Percentiles rank a stretch among this genome's conserved stretches.
These are phyloP conservation scores for Angophora floribunda DNA, from an alignment of 345 rosid species.

Conservation along the genomic window DNA sequence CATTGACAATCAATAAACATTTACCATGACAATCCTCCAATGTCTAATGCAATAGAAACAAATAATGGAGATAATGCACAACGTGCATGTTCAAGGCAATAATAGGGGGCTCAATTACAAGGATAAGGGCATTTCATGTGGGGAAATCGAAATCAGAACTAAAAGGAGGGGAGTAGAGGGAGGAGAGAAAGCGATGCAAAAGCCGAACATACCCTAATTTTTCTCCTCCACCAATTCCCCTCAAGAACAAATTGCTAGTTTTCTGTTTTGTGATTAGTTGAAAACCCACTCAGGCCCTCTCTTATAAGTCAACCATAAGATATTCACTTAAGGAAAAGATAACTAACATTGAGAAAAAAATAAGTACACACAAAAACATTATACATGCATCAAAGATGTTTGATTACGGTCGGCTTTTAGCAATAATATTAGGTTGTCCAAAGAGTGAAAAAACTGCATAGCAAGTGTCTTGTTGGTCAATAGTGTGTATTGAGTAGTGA, in stretches of 20 bases:
- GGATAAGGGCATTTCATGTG: neutral
- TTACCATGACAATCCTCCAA: neutral
- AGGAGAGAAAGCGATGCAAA: neutral
- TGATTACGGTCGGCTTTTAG: too few species aligned
- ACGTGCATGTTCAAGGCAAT: neutral
- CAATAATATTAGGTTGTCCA: too few species aligned
- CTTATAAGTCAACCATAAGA: neutral
- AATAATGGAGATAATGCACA: neutral
- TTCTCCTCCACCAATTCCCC: neutral
- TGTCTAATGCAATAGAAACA: neutral
- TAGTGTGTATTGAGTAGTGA: too few species aligned
- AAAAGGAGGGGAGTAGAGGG: neutral
- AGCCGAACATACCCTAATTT: too few species aligned
- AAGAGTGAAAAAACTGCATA: too few species aligned
- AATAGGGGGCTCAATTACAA: neutral
- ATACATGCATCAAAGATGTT: neutral
- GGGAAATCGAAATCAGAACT: neutral
- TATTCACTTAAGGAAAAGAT: neutral
- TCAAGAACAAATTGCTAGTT: neutral
- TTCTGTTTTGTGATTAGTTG: neutral
- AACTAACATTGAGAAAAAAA: too few species aligned
- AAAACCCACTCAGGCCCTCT: neutral
- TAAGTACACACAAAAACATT: neutral
- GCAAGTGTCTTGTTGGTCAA: too few species aligned
- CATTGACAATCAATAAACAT: neutral